Evolutionary conservation across 495 filamentous ascomycete species (phyloP).

Genomic region (Trichoderma reesei): DNA sequence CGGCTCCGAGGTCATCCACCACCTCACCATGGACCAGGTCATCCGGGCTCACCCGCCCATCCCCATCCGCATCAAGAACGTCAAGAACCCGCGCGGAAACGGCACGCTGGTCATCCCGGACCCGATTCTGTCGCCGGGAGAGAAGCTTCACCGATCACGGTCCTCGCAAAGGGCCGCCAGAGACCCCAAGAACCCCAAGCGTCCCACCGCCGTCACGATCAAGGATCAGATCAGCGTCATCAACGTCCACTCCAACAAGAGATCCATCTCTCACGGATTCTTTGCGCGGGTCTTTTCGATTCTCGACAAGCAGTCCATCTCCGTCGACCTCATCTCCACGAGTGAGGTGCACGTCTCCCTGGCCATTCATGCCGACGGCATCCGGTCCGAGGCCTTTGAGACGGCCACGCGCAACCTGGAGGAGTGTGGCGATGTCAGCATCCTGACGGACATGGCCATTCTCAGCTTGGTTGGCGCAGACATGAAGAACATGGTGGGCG

Average conservation of each 20-base stretch:
- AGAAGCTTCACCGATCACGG: conserved; percentile 33
- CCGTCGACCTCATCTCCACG: conserved; percentile 87
- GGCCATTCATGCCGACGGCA: conserved; percentile 72
- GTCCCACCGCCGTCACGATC: conserved; percentile 90
- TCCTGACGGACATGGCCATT: conserved; percentile 82
- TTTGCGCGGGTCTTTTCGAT: conserved; percentile 83
- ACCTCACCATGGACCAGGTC: conserved; percentile 97
- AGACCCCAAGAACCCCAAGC: conserved; percentile 37
- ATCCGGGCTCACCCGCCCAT: conserved; percentile 76
- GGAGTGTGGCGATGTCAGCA: conserved; percentile 73
- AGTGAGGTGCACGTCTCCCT: conserved; percentile 93
- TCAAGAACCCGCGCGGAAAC: conserved; percentile 80
- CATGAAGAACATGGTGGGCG: conserved; percentile 90
- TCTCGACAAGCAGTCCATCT: conserved; percentile 66
- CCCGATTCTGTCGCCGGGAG: conserved; percentile 32
- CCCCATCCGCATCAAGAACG: conserved; percentile 95
- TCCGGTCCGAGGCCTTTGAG: conserved; percentile 54
- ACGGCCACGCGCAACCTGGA: conserved; percentile 59
- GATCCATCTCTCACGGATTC: conserved; percentile 76
- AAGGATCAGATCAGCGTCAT: conserved; percentile 88
- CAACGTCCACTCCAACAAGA: conserved; percentile 90
- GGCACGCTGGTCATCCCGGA: conserved; percentile 77
- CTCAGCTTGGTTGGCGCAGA: conserved; percentile 84
- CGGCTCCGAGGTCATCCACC: conserved; percentile 92
- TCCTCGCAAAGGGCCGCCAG: conserved; percentile 18